phyloP scores from a whole-genome alignment of 2,329 filamentous ascomycete genomes.

The Diaporthe citrichinensis region DNA sequence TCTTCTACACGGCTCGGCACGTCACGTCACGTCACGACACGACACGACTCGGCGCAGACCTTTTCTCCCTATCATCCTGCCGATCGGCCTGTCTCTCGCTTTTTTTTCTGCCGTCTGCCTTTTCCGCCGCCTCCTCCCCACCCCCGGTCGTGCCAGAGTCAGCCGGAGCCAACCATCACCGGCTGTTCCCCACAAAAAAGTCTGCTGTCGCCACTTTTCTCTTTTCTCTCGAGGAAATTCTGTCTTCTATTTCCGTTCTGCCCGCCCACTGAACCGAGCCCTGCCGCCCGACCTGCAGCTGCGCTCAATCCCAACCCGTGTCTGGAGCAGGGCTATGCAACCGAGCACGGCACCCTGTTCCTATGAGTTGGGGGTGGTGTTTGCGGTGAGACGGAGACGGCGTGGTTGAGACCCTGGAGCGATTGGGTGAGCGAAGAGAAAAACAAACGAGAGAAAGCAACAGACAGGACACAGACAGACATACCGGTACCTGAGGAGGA shows the following conservation, averaged over 20 bases:
- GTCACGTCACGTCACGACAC: background rate
- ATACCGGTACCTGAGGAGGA: slow-evolving; percentile 4
- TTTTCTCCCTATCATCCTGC: background rate
- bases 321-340: slow-evolving; percentile 29
- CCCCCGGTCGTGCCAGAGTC: slow-evolving; percentile 6
- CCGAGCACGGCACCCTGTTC: background rate
- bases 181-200: slow-evolving; percentile 30
- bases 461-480: slow-evolving; percentile 1
- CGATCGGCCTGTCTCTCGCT: slow-evolving; percentile 6
- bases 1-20: background rate
- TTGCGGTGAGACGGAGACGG: background rate
- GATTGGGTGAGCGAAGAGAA: background rate
- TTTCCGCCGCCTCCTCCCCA: background rate
- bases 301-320: slow-evolving; percentile 14
- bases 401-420: background rate
- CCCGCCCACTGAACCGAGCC: slow-evolving; percentile 27
- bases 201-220: slow-evolving; percentile 37
- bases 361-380: background rate
- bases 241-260: slow-evolving; percentile 26
- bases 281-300: slow-evolving; percentile 21
- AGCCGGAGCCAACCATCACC: slow-evolving; percentile 25
- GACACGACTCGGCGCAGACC: background rate
- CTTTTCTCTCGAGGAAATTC: slow-evolving; percentile 4
- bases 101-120: slow-evolving; percentile 26
- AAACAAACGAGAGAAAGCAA: background rate